Conservation (phyloP, 345 rosid species). For the Eutrema japonicum region DNA sequence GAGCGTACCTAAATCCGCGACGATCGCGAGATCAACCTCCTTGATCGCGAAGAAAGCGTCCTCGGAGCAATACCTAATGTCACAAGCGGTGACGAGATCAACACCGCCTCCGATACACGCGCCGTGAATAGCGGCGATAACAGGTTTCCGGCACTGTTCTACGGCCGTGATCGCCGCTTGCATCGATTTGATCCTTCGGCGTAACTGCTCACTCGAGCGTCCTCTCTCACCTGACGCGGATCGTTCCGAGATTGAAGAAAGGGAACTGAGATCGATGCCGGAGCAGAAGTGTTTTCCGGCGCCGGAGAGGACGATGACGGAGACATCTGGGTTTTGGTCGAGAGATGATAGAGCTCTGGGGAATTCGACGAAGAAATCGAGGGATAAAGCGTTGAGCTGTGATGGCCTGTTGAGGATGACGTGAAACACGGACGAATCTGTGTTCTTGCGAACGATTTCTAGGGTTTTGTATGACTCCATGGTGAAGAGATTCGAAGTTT, state of each 20-base stretch:
- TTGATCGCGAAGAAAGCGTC: conserved; percentile 75
- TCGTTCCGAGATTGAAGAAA: conserved; percentile 30
- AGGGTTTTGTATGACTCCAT: conserved; percentile 59
- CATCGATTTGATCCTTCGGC: conserved; percentile 60
- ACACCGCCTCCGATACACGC: conserved; percentile 82
- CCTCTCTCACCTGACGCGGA: conserved; percentile 52
- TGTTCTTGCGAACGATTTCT: conserved; percentile 46
- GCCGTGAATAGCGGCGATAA: conserved; percentile 70
- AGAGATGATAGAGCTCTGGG: conserved; percentile 63
- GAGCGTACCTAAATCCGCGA: conserved; percentile 86
- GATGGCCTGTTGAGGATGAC: conserved; percentile 67
- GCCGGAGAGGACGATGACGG: conserved; percentile 62
- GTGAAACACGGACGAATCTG: conserved; percentile 56
- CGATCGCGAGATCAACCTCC: conserved; percentile 80
- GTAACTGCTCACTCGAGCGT: conserved; percentile 55
- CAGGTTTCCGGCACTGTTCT: conserved; percentile 82
- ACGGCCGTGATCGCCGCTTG: conserved; percentile 79
- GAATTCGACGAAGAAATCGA: conserved; percentile 69
- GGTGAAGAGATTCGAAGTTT: neutral
- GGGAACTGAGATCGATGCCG: conserved; percentile 67
- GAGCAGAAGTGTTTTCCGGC: conserved; percentile 80
- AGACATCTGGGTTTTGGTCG: conserved; percentile 63
- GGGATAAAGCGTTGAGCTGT: conserved; percentile 63
- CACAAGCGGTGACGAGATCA: conserved; percentile 78
- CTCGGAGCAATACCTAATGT: conserved; percentile 65